These are phyloP conservation scores for Capronia coronata DNA, from an alignment of 2,329 filamentous ascomycete genomes.

Conservation along the genomic window DNA sequence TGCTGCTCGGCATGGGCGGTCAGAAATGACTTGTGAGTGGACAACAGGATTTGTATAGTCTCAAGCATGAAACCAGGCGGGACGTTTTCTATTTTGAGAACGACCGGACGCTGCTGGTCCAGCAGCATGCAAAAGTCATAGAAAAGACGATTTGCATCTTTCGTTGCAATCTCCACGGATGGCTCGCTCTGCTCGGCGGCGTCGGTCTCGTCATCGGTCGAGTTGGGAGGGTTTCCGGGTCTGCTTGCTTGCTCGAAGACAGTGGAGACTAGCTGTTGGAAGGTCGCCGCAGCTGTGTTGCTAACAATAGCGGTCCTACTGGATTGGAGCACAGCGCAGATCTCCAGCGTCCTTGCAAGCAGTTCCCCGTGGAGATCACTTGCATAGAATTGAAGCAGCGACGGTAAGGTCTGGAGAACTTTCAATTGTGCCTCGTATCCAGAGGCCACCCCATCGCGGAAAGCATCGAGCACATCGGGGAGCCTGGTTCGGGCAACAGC, in stretches of 20 bases:
- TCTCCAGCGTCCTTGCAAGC: conserved; percentile 74
- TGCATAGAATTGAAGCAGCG: conserved; percentile 83
- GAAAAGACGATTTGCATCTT: conserved; percentile 55
- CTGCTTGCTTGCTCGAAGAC: conserved; percentile 77
- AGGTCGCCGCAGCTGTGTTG: conserved; percentile 90
- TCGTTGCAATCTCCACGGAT: conserved; percentile 11
- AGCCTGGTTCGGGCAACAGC: conserved; percentile 73
- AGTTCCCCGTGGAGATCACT: conserved; percentile 72
- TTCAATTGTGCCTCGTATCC: conserved; percentile 88
- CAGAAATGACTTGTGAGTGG: conserved; percentile 78
- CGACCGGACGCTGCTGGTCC: conserved; percentile 75
- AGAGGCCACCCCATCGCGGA: conserved; percentile 71
- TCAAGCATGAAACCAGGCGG: conserved; percentile 81
- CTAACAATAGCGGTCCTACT: conserved; percentile 92
- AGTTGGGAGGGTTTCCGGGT: background rate
- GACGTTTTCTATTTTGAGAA: conserved; percentile 70
- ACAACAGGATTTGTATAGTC: conserved; percentile 81
- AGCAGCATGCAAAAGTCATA: conserved; percentile 84
- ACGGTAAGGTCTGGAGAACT: conserved; percentile 84
- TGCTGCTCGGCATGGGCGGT: conserved; percentile 71
- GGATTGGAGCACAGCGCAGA: conserved; percentile 83
- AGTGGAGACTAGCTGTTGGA: conserved; percentile 86
- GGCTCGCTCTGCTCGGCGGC: conserved; percentile 14
- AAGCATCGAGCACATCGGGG: conserved; percentile 77
- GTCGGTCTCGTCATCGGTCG: conserved; percentile 11